Evolutionary conservation across 805 yeast genomes (phyloP), one percentile per base, ranked within the genome.

Genomic region (Cephaloascus fragrans): DNA sequence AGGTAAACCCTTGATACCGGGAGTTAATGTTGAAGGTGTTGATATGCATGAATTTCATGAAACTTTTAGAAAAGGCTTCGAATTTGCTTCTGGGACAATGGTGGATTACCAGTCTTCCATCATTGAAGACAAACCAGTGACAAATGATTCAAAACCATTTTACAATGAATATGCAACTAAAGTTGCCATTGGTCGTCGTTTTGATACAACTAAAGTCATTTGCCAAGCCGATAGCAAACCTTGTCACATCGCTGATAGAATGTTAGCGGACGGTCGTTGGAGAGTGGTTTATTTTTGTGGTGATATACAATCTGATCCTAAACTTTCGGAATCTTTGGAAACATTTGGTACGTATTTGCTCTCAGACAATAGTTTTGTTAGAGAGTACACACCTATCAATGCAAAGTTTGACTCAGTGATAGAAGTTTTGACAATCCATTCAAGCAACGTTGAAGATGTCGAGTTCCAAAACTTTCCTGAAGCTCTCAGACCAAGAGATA

Each of bases 231-330:
- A 56, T 32, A 55, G 52, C 15, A 47, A 46, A 39, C 56, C 59
- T 18, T 28, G 29, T 20, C 46, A 52, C 28, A 33, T 56, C 8
- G 50, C 39, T 12, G 59, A 55, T 31, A 37, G 49, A 26, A 35
- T 53, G 36, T 46, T 43, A 8, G 51, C 58, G 18, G 61, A 56
- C 39, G 61, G 61, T 16, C 50, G 61, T 32, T 56, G 53, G 51
- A 46, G 61, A 33, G 45, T 56, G n/a, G 34, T 56, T 19, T 44
- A 47, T 32, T 56, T 56, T 42, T 37, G 49, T 16, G 61, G 60
- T 26, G 56, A 53, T 37, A 40, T 51, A 33, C 39, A 35, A 4
- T 18, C n/a, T 2, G 10, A 41, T 19, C 26, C 39, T 3, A 26
- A 42, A 19, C 37, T 41, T n/a, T 19, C 32, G 16, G 36, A 36